phyloP scores from a whole-genome alignment of 106 monocot genomes.

The Platanthera guangdongensis region DNA sequence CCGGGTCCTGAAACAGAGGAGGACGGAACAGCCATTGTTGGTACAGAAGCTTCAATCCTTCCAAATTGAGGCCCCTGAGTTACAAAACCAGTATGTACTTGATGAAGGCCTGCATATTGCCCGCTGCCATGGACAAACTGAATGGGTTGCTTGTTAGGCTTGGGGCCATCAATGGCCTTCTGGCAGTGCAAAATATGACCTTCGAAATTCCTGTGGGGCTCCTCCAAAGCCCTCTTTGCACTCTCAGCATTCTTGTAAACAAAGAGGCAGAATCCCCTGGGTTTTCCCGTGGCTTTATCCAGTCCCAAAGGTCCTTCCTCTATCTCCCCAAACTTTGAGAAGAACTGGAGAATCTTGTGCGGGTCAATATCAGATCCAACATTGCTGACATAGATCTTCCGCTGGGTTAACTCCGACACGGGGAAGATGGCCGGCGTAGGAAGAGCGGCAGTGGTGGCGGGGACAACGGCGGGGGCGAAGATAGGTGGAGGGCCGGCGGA shows the following conservation, averaged over 20 bases:
- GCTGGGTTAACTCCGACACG: constrained; percentile 17
- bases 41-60: constrained; percentile 15
- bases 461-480: no score
- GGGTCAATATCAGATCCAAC: constrained; percentile 51
- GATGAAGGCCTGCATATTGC: constrained; percentile 5
- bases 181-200: constrained; percentile 68
- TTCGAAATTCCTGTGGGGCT: constrained; percentile 80
- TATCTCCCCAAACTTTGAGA: constrained; percentile 70
- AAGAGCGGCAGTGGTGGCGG: no score
- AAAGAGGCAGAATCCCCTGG: constrained; percentile 68
- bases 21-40: not conserved
- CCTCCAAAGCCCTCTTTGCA: constrained; percentile 66
- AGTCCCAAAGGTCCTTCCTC: constrained; percentile 82
- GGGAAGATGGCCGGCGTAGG: constrained; percentile 2
- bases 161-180: constrained; percentile 31
- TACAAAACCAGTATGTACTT: constrained; percentile 4
- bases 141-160: constrained; percentile 16
- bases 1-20: constrained; percentile 8
- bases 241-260: constrained; percentile 60
- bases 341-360: constrained; percentile 53
- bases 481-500: constrained; percentile 10
- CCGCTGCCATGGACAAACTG: constrained; percentile 1
- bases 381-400: constrained; percentile 84
- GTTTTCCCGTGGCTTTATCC: constrained; percentile 63
- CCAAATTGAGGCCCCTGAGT: constrained; percentile 11